Conservation (phyloP, 371 early-diverging fungal genomes). For the Lichtheimia hyalospora region DNA sequence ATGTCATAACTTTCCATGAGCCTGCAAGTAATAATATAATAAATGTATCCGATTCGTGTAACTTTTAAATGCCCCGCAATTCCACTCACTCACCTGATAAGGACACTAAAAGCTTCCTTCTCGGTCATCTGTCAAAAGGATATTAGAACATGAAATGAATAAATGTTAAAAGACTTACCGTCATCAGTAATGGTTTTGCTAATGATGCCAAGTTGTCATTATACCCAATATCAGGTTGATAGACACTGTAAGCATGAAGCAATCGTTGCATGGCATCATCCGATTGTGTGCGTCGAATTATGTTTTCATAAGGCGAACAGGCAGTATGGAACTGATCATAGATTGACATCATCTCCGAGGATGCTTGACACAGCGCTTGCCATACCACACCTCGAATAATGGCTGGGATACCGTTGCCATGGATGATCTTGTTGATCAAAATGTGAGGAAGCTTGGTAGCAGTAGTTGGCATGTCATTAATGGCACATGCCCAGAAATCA, state of each 20-base stretch:
- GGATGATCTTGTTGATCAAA: conserved; percentile 62
- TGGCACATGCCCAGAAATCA: conserved; percentile 92
- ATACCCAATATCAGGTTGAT: conserved; percentile 89
- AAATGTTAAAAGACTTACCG: conserved; percentile 42
- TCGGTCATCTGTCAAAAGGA: conserved; percentile 73
- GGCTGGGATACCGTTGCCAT: conserved; percentile 81
- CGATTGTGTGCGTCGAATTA: conserved; percentile 73
- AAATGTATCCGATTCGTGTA: conserved; percentile 7
- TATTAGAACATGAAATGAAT: neutral
- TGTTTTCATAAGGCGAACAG: conserved; percentile 77
- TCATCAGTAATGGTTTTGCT: conserved; percentile 77
- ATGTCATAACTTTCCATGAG: conserved; percentile 84
- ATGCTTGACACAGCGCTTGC: conserved; percentile 80
- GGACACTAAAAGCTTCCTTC: conserved; percentile 84
- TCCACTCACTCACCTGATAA: conserved; percentile 49
- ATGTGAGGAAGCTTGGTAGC: conserved; percentile 61
- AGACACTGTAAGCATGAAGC: conserved; percentile 84
- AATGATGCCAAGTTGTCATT: conserved; percentile 88
- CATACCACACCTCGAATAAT: conserved; percentile 85
- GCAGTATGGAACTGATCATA: conserved; percentile 72
- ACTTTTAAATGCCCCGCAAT: neutral
- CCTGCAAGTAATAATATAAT: conserved; percentile 20
- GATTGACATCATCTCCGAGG: conserved; percentile 73
- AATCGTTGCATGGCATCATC: conserved; percentile 76
- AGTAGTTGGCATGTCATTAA: conserved; percentile 77